Percentiles rank a stretch among this genome's conserved stretches.
Conservation (phyloP, 2,329 filamentous ascomycete species). For the Aspergillus brunneoviolaceus region DNA sequence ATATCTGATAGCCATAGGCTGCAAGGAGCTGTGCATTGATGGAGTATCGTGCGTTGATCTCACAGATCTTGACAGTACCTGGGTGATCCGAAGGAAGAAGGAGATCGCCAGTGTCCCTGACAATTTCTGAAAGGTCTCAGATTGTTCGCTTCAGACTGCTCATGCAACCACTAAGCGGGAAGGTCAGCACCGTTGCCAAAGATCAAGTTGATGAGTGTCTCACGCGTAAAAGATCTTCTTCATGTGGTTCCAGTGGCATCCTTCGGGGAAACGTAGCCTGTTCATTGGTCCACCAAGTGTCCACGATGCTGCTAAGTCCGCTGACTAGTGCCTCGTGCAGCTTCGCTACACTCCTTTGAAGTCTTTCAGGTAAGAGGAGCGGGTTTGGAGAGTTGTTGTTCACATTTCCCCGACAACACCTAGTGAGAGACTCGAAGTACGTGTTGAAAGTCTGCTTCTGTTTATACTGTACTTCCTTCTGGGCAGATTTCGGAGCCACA, state of each 20-base stretch:
- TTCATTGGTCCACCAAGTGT: slow-evolving; percentile 29
- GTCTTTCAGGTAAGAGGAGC: neutral
- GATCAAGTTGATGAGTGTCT: neutral
- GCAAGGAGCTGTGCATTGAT: slow-evolving; percentile 3
- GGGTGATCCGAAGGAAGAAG: slow-evolving; percentile 9
- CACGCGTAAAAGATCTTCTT: slow-evolving; percentile 26
- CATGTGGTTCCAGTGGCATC: slow-evolving; percentile 29
- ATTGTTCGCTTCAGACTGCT: neutral
- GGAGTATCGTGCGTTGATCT: slow-evolving; percentile 19
- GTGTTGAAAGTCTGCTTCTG: neutral
- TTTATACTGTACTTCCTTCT: neutral
- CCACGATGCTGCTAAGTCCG: slow-evolving; percentile 25
- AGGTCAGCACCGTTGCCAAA: neutral
- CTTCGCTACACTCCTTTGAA: neutral
- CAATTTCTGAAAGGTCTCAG: slow-evolving; percentile 13
- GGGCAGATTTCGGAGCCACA: neutral
- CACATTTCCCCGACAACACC: neutral
- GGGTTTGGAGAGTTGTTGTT: neutral
- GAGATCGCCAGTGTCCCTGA: slow-evolving; percentile 20
- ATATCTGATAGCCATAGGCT: slow-evolving; percentile 1
- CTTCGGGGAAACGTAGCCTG: slow-evolving; percentile 22
- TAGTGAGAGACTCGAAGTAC: neutral
- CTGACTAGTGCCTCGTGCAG: slow-evolving; percentile 21
- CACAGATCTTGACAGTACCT: slow-evolving; percentile 17
- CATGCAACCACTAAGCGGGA: slow-evolving; percentile 8